Evolutionary conservation across 352 stramenopile species (phyloP).

Genomic region (Albugo candida): DNA sequence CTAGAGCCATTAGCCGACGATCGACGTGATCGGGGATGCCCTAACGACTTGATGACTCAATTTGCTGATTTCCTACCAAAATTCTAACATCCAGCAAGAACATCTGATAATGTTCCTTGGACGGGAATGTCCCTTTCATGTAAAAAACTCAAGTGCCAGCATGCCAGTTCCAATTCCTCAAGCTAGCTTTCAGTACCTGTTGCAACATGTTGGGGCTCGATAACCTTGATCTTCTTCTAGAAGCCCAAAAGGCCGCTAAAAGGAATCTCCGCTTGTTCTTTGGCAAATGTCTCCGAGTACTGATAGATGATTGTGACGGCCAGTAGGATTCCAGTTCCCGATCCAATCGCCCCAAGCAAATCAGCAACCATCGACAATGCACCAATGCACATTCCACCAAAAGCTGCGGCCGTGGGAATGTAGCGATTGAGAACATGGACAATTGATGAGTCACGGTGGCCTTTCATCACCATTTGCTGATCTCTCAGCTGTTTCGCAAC

Average conservation of each 20-base stretch:
- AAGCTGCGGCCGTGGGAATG: slow-evolving; percentile 96
- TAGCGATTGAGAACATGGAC: slow-evolving; percentile 98
- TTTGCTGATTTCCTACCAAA: no score
- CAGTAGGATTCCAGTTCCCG: slow-evolving; percentile 96
- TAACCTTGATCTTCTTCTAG: slow-evolving; percentile 12
- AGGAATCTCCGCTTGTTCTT: slow-evolving; percentile 80
- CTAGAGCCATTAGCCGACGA: no score
- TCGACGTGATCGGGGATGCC: no score
- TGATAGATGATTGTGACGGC: slow-evolving; percentile 99
- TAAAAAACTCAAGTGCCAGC: no score
- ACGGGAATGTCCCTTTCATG: slow-evolving; percentile 27
- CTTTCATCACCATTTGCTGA: slow-evolving; percentile 99
- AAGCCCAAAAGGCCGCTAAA: slow-evolving; percentile 68
- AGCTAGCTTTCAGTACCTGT: no score
- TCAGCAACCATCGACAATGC: slow-evolving; percentile 96
- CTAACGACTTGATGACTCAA: no score
- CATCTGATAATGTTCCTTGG: slow-evolving; percentile 72
- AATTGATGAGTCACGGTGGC: slow-evolving; percentile 93
- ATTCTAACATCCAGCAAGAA: slow-evolving; percentile 30
- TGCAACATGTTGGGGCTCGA: no score
- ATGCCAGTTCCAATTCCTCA: no score
- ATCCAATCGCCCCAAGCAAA: slow-evolving; percentile 96
- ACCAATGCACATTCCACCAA: slow-evolving; percentile 99
- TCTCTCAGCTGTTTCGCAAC: slow-evolving; percentile 97
- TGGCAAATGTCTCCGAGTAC: slow-evolving; percentile 96